Conservation (phyloP, 2,329 filamentous ascomycete species). For the Emergomyces orientalis region DNA sequence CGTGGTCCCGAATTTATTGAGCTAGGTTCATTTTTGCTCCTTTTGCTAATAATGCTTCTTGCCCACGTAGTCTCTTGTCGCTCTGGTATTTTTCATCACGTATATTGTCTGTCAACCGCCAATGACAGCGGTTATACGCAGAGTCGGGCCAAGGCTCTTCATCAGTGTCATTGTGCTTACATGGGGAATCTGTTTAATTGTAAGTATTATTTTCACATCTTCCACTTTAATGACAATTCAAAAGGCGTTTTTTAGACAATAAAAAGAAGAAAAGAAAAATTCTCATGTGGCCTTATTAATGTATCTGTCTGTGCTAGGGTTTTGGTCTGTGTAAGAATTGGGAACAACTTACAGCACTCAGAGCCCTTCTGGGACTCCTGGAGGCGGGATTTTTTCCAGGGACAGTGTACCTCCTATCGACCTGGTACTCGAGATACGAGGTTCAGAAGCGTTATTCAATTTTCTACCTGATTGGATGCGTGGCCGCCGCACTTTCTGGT, state of each 20-base stretch:
- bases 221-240: not conserved
- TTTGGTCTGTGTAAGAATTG: constrained; percentile 24
- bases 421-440: constrained; percentile 53
- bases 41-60: not conserved
- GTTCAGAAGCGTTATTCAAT: constrained; percentile 34
- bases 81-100: constrained; percentile 64
- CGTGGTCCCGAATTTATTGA: constrained; percentile 1
- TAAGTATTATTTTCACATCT: constrained; percentile 3
- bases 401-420: constrained; percentile 62
- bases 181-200: constrained; percentile 21
- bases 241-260: not conserved
- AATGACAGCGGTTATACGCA: constrained; percentile 58
- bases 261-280: too few species aligned
- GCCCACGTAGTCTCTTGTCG: constrained; percentile 48
- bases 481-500: constrained; percentile 41
- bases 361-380: constrained; percentile 49
- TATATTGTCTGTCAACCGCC: constrained; percentile 65
- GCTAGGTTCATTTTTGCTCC: not conserved
- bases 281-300: not conserved
- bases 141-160: constrained; percentile 43
- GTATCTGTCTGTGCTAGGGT: constrained; percentile 7
- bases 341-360: constrained; percentile 20
- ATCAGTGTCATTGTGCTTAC: constrained; percentile 17
- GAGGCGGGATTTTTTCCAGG: constrained; percentile 61
- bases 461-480: constrained; percentile 43